Evolutionary conservation across 2,329 filamentous ascomycete species (phyloP).

Genomic region (Botrytis fragariae): DNA sequence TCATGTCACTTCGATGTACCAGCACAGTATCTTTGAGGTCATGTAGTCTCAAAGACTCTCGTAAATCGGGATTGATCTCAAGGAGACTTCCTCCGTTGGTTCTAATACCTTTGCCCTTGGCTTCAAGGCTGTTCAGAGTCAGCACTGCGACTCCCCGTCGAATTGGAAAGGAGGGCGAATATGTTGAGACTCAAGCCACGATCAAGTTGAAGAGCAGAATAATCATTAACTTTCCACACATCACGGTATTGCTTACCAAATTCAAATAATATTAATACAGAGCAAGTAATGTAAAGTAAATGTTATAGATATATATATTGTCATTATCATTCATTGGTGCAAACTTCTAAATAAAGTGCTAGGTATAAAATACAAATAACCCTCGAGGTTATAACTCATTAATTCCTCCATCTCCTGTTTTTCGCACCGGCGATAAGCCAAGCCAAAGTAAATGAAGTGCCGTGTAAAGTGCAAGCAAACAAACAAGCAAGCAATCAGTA

Average conservation of each 20-base stretch:
- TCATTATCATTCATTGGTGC: neutral
- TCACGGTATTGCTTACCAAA: neutral
- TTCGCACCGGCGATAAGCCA: neutral
- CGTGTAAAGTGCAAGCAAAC: neutral
- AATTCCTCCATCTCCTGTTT: neutral
- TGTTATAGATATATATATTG: neutral
- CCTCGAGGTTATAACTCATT: neutral
- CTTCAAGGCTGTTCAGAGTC: neutral
- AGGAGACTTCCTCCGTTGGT: neutral
- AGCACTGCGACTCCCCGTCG: neutral
- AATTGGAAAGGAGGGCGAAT: too few species aligned
- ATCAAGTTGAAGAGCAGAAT: neutral
- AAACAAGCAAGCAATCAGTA: neutral
- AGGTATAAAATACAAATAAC: neutral
- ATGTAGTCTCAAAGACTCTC: neutral
- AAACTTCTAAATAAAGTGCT: neutral
- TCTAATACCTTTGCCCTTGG: neutral
- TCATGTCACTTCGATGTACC: neutral
- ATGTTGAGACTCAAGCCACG: too few species aligned
- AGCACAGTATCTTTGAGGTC: too few species aligned
- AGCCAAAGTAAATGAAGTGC: neutral
- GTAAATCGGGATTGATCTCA: neutral
- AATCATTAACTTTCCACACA: neutral
- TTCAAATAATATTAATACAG: neutral
- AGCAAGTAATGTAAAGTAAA: neutral